Evolutionary conservation across 2,329 filamentous ascomycete genomes (phyloP).

Genomic region (Verticillium albo-atrum): DNA sequence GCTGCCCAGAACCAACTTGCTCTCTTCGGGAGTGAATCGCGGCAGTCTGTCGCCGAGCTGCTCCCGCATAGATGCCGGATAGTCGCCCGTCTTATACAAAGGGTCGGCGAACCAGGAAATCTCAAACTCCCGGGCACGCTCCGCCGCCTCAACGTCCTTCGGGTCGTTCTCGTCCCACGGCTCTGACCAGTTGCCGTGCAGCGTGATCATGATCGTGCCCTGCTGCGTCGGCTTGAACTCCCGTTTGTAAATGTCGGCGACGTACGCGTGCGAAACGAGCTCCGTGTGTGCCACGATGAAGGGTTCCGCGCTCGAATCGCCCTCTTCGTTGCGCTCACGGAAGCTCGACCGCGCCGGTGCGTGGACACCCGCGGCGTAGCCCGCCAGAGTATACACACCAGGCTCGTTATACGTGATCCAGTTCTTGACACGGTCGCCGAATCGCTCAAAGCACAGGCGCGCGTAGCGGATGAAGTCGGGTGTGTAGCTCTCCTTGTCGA

Average conservation of each 20-base stretch:
- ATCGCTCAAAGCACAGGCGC: conserved; percentile 66
- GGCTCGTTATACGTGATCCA: conserved; percentile 94
- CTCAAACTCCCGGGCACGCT: conserved; percentile 81
- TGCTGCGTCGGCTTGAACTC: conserved; percentile 70
- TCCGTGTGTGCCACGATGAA: conserved; percentile 82
- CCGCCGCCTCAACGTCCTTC: conserved; percentile 67
- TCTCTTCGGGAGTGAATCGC: conserved; percentile 67
- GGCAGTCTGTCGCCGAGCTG: conserved; percentile 78
- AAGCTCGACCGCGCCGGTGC: conserved; percentile 68
- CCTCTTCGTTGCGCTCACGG: conserved; percentile 68
- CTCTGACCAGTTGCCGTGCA: conserved; percentile 80
- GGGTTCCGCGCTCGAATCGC: conserved; percentile 71
- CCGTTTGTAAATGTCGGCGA: conserved; percentile 76
- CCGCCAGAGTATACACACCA: conserved; percentile 77
- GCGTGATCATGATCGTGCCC: conserved; percentile 83
- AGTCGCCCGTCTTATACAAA: conserved; percentile 71
- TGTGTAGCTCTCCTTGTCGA: conserved; percentile 79
- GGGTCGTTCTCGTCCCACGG: conserved; percentile 71
- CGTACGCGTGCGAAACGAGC: conserved; percentile 74
- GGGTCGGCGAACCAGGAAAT: conserved; percentile 89
- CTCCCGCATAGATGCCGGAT: conserved; percentile 76
- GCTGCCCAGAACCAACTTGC: conserved; percentile 59
- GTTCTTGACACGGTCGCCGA: conserved; percentile 68
- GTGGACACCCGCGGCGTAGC: conserved; percentile 73
- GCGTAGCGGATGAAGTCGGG: conserved; percentile 78